Base-by-base conservation (phyloP, 2,329 filamentous ascomycete genomes). In the Coleophoma eucalyptorum region DNA sequence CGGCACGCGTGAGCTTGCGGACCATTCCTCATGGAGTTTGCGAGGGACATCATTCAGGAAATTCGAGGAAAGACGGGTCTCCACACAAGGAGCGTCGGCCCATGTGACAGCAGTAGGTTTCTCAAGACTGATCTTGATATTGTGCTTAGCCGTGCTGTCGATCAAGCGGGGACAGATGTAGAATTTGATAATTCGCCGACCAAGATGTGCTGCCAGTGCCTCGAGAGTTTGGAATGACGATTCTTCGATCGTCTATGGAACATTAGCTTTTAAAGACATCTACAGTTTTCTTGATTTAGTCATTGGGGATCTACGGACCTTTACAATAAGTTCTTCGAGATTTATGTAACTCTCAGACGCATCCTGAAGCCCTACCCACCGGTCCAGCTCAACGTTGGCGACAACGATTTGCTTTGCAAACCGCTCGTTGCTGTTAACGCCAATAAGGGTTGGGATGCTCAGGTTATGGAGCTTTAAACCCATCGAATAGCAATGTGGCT, bases 101-200 rank as follows among this genome's bases (percentile, higher is more conserved):
- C 87, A 80, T 0, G 83, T 79, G 18, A 91, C 84, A 0, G 88
- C 88, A 12, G 85, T 82, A 3, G 88, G 88, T 70, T 91, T 91
- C 67, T 84, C 83, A 47, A 91, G 70, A 20, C 73, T 72, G 35
- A 91, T 75, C 53, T 74, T 78, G 46, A 91, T 70, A 13, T 48
- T 21, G 21, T 45, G 51, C 15, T 37, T 37, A 35, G 37, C 12
- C n/a, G 33, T 16, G 40, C n/a, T 41, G 33, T 2, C n/a, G 15
- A n/a, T 63, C 59, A 49, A 61, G 61, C 31, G 64, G 58, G 50
- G 61, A 46, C 58, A 55, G 41, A 61, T 62, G 55, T 80, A 70
- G 31, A 74, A 70, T 20, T 62, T 61, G n/a, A 77, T 67, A 38
- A 84, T 71, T 7, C 63, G 65, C 5, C 67, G 67, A 47, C 69